These are phyloP conservation scores for Glycine soja DNA, from an alignment of 306 rosid species.

Conservation along the genomic window DNA sequence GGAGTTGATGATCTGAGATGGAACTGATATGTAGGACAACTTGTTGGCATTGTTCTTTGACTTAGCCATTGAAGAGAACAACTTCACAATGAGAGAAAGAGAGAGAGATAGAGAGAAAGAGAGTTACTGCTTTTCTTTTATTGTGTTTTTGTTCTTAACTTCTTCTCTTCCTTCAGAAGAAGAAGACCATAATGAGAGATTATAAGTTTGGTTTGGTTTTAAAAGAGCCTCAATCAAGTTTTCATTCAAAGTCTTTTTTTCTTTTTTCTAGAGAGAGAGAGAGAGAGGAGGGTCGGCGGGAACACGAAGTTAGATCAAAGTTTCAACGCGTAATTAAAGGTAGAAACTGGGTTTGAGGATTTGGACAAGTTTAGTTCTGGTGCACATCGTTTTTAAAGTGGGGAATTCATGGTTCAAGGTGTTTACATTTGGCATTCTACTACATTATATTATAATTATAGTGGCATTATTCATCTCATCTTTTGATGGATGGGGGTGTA, in stretches of 20 bases:
- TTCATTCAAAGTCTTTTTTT: not conserved
- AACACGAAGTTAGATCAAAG: conserved; percentile 37
- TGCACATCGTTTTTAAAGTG: conserved; percentile 41
- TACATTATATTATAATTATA: not conserved
- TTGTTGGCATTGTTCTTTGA: conserved; percentile 70
- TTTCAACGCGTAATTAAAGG: conserved; percentile 46
- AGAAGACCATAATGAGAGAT: not conserved
- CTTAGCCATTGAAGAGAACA: conserved; percentile 65
- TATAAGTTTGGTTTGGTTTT: conserved; percentile 1
- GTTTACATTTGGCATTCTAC: conserved; percentile 10
- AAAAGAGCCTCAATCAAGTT: conserved; percentile 19
- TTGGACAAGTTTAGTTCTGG: conserved; percentile 33
- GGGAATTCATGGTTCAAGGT: not conserved
- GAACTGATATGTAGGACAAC: conserved; percentile 85
- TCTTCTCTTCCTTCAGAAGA: conserved; percentile 23
- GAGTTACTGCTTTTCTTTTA: not conserved
- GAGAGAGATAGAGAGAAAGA: not conserved
- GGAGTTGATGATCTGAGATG: conserved; percentile 90
- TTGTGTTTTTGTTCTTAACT: not conserved
- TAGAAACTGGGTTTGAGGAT: conserved; percentile 19
- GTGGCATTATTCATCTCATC: not conserved
- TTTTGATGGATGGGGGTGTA: not conserved
- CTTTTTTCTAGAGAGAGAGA: not conserved
- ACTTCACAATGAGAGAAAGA: conserved; percentile 18
- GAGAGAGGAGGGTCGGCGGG: conserved; percentile 55